Evolutionary conservation across 2,329 filamentous ascomycete species (phyloP), one percentile per base, ranked within the genome.

Genomic region (Talaromyces islandicus): DNA sequence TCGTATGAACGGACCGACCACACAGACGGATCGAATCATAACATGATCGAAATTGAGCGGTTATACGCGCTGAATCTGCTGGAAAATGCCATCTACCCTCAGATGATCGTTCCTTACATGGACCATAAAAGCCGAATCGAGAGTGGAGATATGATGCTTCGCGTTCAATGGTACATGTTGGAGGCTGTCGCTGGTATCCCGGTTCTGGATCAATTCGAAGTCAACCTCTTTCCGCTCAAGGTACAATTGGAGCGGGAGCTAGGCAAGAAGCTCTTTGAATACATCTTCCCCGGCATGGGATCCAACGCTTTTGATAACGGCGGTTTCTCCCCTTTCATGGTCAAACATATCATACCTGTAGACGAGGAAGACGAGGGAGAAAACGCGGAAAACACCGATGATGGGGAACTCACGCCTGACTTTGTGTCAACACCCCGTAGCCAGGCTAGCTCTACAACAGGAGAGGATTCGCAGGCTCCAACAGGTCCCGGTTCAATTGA

Each of bases 171-270:
- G 91, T 88, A 97, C 71, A 97, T 97, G 91, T 83, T 99, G 4
- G 94, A 99, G 76, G 92, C 94, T 7, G 97, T 99, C 73, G 94
- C 93, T 41, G 94, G 94, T 54, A 99, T 99, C 63, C 91, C 93
- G 0, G 92, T 99, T 32, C 91, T 99, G 81, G 93, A 97, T 67
- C 90, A 95, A 68, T 99, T 99, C 69, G 92, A 97, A 73, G 90
- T 99, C 59, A 91, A 92, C 59, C 79, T 99, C 21, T 92, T 95
- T 73, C 95, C 94, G 0, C 84, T 99, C 72, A 95, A 92, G 74
- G 87, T 99, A 24, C 94, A 99, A 72, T 81, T 99, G 38, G 94
- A 99, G 75, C 88, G 88, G 38, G 92, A 97, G 67, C 88, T 96
- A 54, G 93, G 92, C 51, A 93, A 95, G 77, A 91, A 89, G 66